These are phyloP conservation scores for Acidiella bohemica DNA, from an alignment of 495 filamentous ascomycete species.

Conservation along the genomic window DNA sequence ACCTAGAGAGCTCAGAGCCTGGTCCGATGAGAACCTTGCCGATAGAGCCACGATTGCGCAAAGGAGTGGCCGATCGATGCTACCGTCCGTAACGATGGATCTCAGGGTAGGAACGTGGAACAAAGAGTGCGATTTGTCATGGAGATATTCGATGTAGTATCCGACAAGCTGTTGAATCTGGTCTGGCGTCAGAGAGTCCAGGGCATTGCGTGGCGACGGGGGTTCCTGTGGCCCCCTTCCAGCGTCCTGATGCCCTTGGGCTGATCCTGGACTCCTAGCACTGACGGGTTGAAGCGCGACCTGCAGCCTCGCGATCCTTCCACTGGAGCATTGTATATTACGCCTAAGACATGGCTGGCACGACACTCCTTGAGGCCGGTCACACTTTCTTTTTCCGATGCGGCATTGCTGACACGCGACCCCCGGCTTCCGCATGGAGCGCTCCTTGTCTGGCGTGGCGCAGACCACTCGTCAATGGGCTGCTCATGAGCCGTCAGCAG, in stretches of 20 bases:
- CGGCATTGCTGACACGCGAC: conserved; percentile 4
- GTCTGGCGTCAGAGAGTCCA: neutral
- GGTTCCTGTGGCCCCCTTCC: neutral
- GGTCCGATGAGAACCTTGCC: neutral
- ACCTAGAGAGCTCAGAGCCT: neutral
- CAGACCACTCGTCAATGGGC: too few species aligned
- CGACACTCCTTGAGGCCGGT: neutral
- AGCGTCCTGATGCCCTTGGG: too few species aligned
- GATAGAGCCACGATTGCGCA: conserved; percentile 5
- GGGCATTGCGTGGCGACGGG: neutral
- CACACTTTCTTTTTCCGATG: neutral
- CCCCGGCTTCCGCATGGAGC: neutral
- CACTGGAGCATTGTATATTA: neutral
- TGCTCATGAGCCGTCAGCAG: too few species aligned
- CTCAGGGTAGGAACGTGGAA: conserved; percentile 30
- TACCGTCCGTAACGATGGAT: conserved; percentile 22
- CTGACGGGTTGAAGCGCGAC: too few species aligned
- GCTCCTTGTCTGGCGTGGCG: too few species aligned
- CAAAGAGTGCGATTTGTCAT: conserved; percentile 32
- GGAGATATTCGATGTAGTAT: conserved; percentile 32
- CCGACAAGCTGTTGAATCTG: conserved; percentile 17
- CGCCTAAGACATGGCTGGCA: conserved; percentile 1
- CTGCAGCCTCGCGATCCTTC: neutral
- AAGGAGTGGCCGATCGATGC: conserved; percentile 20
- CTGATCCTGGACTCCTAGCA: too few species aligned